Evolutionary conservation across 768 basidiomycete species (phyloP).

Genomic region (Mrakia gelida): DNA sequence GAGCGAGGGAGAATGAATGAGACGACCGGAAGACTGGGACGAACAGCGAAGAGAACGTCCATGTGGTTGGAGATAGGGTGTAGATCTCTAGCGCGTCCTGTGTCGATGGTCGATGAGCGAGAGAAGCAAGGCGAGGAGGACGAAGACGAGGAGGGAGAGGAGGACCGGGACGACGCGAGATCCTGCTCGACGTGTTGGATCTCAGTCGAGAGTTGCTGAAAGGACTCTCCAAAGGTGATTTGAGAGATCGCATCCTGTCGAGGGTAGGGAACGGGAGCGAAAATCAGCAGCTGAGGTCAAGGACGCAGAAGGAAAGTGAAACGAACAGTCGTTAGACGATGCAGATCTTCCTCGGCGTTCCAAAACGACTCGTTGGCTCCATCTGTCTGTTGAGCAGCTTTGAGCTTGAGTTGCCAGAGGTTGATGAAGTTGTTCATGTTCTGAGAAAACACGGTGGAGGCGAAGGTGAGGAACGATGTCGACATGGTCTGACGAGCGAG

Average conservation of each 20-base stretch:
- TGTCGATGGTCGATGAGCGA: background rate
- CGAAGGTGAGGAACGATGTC: slow-evolving; percentile 1
- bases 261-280: too few relatives aligned
- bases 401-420: slow-evolving; percentile 10
- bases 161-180: background rate
- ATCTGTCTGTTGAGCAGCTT: background rate
- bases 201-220: background rate
- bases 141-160: background rate
- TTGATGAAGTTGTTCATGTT: background rate
- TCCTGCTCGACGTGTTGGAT: background rate
- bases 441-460: background rate
- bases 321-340: slow-evolving; percentile 5
- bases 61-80: slow-evolving; percentile 8
- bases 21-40: background rate
- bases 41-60: slow-evolving; percentile 7
- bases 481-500: slow-evolving; percentile 16
- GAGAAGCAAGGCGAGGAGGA: background rate
- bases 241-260: slow-evolving; percentile 17
- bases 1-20: background rate
- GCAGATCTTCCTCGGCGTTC: slow-evolving; percentile 10
- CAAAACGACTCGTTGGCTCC: background rate
- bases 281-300: background rate
- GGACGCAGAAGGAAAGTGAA: too few relatives aligned
- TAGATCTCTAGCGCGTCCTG: background rate
- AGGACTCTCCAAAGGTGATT: slow-evolving; percentile 20